Percentiles rank a stretch among this genome's conserved stretches.
Conservation (phyloP, 139 green algal species). For the Auxenochlorella pyrenoidosa region DNA sequence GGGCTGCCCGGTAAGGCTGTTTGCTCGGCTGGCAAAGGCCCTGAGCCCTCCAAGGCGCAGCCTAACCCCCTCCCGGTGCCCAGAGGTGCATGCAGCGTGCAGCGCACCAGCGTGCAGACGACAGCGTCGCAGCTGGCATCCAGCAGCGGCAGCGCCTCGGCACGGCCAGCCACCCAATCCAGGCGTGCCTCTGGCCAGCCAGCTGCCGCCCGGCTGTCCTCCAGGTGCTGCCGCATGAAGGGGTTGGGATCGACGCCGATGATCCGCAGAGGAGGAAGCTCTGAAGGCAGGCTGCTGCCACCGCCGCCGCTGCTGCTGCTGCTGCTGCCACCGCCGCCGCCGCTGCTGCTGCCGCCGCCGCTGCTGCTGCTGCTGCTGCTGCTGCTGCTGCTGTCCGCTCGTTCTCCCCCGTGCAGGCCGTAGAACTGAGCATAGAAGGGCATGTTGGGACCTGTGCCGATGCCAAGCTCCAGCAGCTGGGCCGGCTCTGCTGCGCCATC, state of each 20-base stretch:
- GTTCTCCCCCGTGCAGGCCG: too few species aligned
- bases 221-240: constrained; percentile 63
- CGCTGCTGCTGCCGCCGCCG: background rate
- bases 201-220: constrained; percentile 17
- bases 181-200: constrained; percentile 33
- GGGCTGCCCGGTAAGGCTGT: too few species aligned
- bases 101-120: constrained; percentile 65
- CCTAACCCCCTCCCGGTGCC: too few species aligned
- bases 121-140: constrained; percentile 63
- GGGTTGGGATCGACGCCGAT: constrained; percentile 73
- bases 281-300: background rate
- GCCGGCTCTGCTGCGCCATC: background rate
- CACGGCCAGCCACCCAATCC: constrained; percentile 54
- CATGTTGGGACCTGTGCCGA: constrained; percentile 58
- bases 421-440: background rate
- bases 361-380: background rate
- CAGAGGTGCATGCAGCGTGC: too few species aligned
- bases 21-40: too few species aligned
- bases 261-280: constrained; percentile 34
- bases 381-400: background rate
- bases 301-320: background rate
- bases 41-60: background rate
- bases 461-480: constrained; percentile 67
- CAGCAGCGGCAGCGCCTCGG: constrained; percentile 62
- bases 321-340: too few species aligned